Evolutionary conservation across 371 early-diverging fungal genomes (phyloP).

Genomic region (Paraphysoderma sedebokerense): DNA sequence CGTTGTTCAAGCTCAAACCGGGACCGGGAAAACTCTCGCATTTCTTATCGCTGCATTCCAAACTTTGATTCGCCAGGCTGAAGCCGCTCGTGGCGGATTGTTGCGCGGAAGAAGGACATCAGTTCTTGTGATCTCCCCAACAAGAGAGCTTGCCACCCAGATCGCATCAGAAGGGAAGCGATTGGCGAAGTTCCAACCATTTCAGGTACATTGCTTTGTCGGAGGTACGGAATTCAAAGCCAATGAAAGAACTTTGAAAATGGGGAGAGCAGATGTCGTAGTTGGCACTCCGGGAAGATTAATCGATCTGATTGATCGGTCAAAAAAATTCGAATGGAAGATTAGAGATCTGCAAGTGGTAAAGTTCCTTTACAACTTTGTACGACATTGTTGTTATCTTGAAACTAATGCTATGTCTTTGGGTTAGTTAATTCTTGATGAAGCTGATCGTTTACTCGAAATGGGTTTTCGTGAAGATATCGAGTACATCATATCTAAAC

Average conservation of each 20-base stretch:
- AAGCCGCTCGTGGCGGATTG: too few relatives aligned
- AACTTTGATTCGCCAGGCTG: slow-evolving; percentile 21
- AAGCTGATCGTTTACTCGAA: slow-evolving; percentile 96
- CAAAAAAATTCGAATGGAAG: too few relatives aligned
- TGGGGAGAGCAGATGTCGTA: slow-evolving; percentile 61
- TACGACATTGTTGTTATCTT: too few relatives aligned
- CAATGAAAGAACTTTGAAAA: slow-evolving; percentile 39
- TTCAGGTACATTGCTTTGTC: slow-evolving; percentile 61
- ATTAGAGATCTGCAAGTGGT: too few relatives aligned
- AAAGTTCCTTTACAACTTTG: too few relatives aligned
- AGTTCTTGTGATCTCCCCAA: slow-evolving; percentile 82
- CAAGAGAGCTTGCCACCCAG: slow-evolving; percentile 93
- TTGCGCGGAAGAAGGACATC: slow-evolving; percentile 7
- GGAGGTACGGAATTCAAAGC: slow-evolving; percentile 67
- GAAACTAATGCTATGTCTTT: too few relatives aligned
- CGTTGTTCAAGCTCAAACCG: slow-evolving; percentile 90
- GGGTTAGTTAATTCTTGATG: slow-evolving; percentile 84
- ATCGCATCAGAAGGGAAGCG: slow-evolving; percentile 70
- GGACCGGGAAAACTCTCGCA: slow-evolving; percentile 93
- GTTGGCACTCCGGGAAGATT: slow-evolving; percentile 94
- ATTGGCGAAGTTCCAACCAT: slow-evolving; percentile 32
- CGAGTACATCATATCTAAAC: slow-evolving; percentile 49
- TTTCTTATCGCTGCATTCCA: slow-evolving; percentile 63
- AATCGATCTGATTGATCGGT: slow-evolving; percentile 71
- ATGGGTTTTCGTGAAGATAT: slow-evolving; percentile 95